phyloP scores from a whole-genome alignment of 2,329 filamentous ascomycete genomes.

The Lecanicillium sp. region DNA sequence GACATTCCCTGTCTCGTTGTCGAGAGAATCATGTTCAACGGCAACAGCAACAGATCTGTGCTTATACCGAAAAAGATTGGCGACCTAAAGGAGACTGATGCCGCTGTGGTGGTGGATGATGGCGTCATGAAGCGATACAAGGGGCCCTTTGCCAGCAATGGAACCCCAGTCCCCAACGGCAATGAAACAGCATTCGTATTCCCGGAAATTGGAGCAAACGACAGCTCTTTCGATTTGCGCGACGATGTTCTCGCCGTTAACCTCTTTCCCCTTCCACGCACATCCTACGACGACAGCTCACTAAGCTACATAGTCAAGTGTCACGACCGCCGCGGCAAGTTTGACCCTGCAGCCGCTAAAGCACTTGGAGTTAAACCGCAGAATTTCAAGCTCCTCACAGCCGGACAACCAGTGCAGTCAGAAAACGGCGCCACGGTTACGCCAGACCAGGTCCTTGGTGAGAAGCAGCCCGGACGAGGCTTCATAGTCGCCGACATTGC shows the following conservation, averaged over 20 bases:
- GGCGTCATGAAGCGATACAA: slow-evolving; percentile 61
- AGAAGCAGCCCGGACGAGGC: slow-evolving; percentile 58
- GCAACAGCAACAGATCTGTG: slow-evolving; percentile 15
- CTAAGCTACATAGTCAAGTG: slow-evolving; percentile 82
- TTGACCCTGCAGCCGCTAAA: slow-evolving; percentile 57
- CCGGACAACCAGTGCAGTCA: slow-evolving; percentile 54
- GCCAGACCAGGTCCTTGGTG: slow-evolving; percentile 77
- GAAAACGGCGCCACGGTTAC: slow-evolving; percentile 62
- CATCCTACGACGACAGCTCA: slow-evolving; percentile 55
- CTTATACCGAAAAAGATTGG: slow-evolving; percentile 18
- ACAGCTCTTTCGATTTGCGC: slow-evolving; percentile 6
- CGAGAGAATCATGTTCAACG: slow-evolving; percentile 28
- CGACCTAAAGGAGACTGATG: slow-evolving; percentile 20
- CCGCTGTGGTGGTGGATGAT: slow-evolving; percentile 51
- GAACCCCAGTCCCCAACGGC: slow-evolving; percentile 11
- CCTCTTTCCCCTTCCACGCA: slow-evolving; percentile 50
- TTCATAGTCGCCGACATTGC: slow-evolving; percentile 77
- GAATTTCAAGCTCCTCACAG: slow-evolving; percentile 52
- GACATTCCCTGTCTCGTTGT: slow-evolving; percentile 22
- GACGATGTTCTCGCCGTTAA: slow-evolving; percentile 15
- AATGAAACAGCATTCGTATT: slow-evolving; percentile 21
- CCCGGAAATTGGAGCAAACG: slow-evolving; percentile 4
- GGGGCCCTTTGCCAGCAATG: slow-evolving; percentile 41
- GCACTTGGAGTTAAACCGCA: slow-evolving; percentile 52
- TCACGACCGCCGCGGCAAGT: slow-evolving; percentile 71